phyloP scores from a whole-genome alignment of 2,329 filamentous ascomycete species.

The Rhinocladiella mackenziei region DNA sequence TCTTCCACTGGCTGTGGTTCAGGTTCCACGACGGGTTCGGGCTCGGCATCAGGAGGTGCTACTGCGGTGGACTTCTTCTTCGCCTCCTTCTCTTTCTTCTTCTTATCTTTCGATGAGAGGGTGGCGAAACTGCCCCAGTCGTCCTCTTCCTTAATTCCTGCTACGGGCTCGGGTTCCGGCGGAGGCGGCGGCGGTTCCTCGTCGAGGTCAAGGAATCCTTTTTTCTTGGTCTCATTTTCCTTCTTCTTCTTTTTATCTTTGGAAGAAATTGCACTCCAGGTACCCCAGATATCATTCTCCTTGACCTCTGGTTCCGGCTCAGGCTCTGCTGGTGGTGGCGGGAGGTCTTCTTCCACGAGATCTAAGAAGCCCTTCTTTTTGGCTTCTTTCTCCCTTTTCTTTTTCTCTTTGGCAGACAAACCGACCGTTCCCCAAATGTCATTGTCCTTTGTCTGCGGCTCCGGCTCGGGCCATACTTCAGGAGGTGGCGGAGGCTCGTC shows the following conservation, averaged over 20 bases:
- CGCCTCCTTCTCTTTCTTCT: slow-evolving; percentile 43
- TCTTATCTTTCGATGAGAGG: slow-evolving; percentile 40
- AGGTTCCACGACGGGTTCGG: slow-evolving; percentile 3
- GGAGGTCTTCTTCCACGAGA: slow-evolving; percentile 21
- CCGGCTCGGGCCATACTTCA: background rate
- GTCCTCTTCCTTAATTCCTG: slow-evolving; percentile 32
- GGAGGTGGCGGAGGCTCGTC: slow-evolving; percentile 1
- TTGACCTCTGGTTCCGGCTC: slow-evolving; percentile 32
- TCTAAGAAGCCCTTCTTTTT: slow-evolving; percentile 14
- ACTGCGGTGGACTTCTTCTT: slow-evolving; percentile 12
- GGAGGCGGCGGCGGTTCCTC: slow-evolving; percentile 18
- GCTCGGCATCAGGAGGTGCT: slow-evolving; percentile 2
- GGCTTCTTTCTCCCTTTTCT: slow-evolving; percentile 36
- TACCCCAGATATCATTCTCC: slow-evolving; percentile 35
- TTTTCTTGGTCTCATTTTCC: slow-evolving; percentile 33
- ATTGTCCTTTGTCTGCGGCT: slow-evolving; percentile 3
- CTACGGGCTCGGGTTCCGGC: slow-evolving; percentile 29
- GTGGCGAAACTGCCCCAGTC: slow-evolving; percentile 33
- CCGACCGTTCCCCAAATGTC: slow-evolving; percentile 5
- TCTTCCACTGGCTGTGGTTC: slow-evolving; percentile 12
- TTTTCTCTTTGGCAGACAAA: slow-evolving; percentile 12
- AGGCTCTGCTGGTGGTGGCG: slow-evolving; percentile 12
- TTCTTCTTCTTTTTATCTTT: slow-evolving; percentile 45
- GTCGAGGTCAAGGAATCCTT: slow-evolving; percentile 16
- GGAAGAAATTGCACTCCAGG: slow-evolving; percentile 30